phyloP scores from a whole-genome alignment of 2,329 filamentous ascomycete species.

The Botrytis fragariae region DNA sequence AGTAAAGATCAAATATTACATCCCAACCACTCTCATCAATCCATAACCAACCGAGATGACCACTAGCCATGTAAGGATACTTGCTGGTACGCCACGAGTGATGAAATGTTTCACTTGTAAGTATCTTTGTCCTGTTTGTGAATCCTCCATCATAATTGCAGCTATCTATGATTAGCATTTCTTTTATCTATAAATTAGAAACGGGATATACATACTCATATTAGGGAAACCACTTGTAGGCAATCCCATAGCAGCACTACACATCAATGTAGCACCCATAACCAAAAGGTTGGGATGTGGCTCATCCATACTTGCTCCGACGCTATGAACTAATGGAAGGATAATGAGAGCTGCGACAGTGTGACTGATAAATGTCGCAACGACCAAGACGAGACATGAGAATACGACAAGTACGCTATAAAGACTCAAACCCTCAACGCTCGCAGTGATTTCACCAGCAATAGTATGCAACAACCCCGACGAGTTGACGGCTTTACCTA shows the following conservation, averaged over 20 bases:
- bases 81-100: conserved; percentile 85
- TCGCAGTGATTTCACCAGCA: conserved; percentile 69
- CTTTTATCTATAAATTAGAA: neutral
- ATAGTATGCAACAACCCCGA: conserved; percentile 90
- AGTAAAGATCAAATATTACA: conserved; percentile 24
- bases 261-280: conserved; percentile 95
- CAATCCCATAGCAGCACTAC: conserved; percentile 93
- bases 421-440: conserved; percentile 74
- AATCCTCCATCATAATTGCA: conserved; percentile 98
- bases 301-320: conserved; percentile 80
- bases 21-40: conserved; percentile 62
- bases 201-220: conserved; percentile 77
- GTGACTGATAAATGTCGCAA: conserved; percentile 97
- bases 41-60: conserved; percentile 89
- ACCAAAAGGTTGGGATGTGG: conserved; percentile 93
- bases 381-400: conserved; percentile 76
- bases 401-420: conserved; percentile 89
- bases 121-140: conserved; percentile 85
- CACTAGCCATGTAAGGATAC: conserved; percentile 75
- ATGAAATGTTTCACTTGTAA: conserved; percentile 92
- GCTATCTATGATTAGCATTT: conserved; percentile 50
- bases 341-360: conserved; percentile 96
- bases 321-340: conserved; percentile 81
- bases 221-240: conserved; percentile 97
- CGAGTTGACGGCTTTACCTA: conserved; percentile 91